Percentiles rank a stretch among this genome's conserved stretches.
These are phyloP conservation scores for Coemansia sp. DNA, from an alignment of 192 early-diverging fungal genomes.

Conservation along the genomic window DNA sequence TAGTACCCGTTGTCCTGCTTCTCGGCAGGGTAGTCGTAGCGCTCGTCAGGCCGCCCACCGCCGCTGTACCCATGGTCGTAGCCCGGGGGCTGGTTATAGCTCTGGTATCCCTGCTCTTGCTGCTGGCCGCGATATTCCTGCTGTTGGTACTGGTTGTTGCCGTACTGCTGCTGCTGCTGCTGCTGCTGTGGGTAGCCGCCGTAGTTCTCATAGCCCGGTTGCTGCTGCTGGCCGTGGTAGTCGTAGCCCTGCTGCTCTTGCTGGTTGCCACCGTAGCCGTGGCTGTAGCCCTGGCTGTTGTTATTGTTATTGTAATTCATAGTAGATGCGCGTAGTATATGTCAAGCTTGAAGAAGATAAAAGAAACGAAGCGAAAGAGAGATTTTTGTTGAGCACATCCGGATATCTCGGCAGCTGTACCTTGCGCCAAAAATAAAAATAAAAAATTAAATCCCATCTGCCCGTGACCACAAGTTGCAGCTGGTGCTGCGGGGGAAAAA, in stretches of 20 bases:
- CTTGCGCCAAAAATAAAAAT: too few relatives aligned
- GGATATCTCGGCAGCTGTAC: too few relatives aligned
- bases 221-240: constrained; percentile 11
- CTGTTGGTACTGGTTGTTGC: constrained; percentile 8
- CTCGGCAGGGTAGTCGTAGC: not conserved
- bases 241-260: constrained; percentile 18
- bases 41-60: constrained; percentile 1
- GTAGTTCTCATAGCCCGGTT: constrained; percentile 9
- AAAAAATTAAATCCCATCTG: too few relatives aligned
- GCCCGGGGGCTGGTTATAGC: constrained; percentile 7
- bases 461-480: too few relatives aligned
- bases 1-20: not conserved
- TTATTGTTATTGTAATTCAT: constrained; percentile 1
- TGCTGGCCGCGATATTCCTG: constrained; percentile 1
- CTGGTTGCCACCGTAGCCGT: constrained; percentile 19
- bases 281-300: constrained; percentile 12
- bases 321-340: not conserved
- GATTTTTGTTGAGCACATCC: not conserved
- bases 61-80: constrained; percentile 8
- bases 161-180: constrained; percentile 2
- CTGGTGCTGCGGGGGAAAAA: too few relatives aligned
- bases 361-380: not conserved
- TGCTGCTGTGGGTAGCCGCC: not conserved
- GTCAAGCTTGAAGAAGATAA: not conserved
- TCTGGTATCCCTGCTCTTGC: constrained; percentile 9